Evolutionary conservation across 768 basidiomycete species (phyloP), one percentile per base, ranked within the genome.

Genomic region (Hebeloma cylindrosporum): DNA sequence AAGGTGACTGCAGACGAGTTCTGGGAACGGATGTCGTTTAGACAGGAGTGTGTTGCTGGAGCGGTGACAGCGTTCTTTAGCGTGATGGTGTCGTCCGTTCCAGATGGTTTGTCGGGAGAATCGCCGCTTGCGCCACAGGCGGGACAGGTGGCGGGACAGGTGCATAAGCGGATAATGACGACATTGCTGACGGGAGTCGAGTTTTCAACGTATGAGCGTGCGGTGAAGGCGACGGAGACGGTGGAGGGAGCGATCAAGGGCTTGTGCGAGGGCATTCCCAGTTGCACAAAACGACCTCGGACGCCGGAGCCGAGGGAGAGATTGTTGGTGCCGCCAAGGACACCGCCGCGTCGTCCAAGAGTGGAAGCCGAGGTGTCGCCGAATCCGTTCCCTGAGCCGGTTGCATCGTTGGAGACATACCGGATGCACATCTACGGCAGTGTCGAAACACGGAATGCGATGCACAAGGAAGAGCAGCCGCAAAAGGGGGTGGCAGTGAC

Each of bases 1-100:
- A 77, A 70, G 50, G 84, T 90, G 37, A 66, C 69, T 0, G 56
- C 78, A 28, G 85, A 85, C 29, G 94, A 96, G 59, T 99, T 94
- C 65, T 99, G 95, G 94, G 93, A 96, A 65, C 79, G 93, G 11
- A 93, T 99, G 87, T 91, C 85, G 29, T 95, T 89, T 65, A 78
- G 96, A 20, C 95, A 97, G 60, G 96, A 99, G 65, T 97, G 95
- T 60, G 77, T 87, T 33, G 78, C 84, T 26, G 93, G 94, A 2
- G 87, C 89, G 2, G 79, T 95, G 11, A 97, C 93, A 2, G 95
- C 89, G 0, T 99, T 99, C 70, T 97, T 97, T 61, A 78, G 80
- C n/a, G 54, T 88, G 52, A 72, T 78, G 22, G 67, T 67, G 22
- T 52, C 52, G 43, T 42, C 42, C 37, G 43, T 21, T 20, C 41